phyloP scores from a whole-genome alignment of 257 asterid genomes.

The Nicotiana otophora region DNA sequence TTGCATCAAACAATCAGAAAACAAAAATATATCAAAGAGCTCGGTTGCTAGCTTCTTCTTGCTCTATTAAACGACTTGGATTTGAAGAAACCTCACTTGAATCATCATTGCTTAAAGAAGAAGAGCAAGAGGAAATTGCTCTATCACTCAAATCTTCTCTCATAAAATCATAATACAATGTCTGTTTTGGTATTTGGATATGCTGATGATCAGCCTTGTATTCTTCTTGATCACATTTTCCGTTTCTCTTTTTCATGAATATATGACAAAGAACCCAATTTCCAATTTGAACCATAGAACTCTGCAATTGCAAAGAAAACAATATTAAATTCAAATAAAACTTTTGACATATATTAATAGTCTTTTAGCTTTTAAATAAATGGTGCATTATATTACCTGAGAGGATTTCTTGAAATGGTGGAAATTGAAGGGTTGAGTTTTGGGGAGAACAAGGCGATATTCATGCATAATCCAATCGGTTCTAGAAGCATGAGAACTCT shows the following conservation, averaged over 20 bases:
- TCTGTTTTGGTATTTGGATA: neutral
- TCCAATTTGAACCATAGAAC: slow-evolving; percentile 43
- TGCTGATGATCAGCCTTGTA: neutral
- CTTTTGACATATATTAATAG: neutral
- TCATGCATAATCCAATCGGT: slow-evolving; percentile 71
- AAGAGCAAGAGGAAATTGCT: slow-evolving; percentile 23
- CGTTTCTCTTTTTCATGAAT: slow-evolving; percentile 31
- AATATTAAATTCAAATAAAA: neutral
- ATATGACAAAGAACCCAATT: slow-evolving; percentile 70
- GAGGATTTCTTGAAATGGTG: slow-evolving; percentile 12
- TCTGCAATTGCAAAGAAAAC: slow-evolving; percentile 23
- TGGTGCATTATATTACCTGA: neutral
- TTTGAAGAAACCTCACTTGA: slow-evolving; percentile 42
- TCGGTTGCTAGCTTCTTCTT: slow-evolving; percentile 12
- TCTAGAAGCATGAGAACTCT: slow-evolving; percentile 19
- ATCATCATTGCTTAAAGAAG: slow-evolving; percentile 37
- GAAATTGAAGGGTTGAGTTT: slow-evolving; percentile 11
- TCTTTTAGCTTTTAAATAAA: neutral
- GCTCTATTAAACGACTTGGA: slow-evolving; percentile 6
- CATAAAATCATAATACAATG: slow-evolving; percentile 2
- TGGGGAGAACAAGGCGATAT: slow-evolving; percentile 40
- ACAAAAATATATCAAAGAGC: slow-evolving; percentile 3
- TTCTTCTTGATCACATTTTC: neutral
- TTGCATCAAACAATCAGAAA: neutral
- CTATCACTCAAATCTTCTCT: neutral